Conservation (phyloP, 345 rosid genomes). For the Lumnitzera littorea region DNA sequence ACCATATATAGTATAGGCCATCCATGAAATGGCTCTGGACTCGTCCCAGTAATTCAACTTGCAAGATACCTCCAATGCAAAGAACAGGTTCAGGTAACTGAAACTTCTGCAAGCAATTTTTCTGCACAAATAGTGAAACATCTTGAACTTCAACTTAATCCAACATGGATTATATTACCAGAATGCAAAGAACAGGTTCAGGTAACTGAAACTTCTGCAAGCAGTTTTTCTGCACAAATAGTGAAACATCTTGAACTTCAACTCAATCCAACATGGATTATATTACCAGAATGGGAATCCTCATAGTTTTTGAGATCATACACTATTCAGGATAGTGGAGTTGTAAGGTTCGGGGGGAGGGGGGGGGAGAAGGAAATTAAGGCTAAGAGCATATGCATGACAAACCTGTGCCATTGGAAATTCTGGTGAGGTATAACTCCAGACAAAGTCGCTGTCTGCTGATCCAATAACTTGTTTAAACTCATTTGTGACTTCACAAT, state of each 20-base stretch:
- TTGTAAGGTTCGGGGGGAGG: too few relatives aligned
- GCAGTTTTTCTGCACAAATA: conserved; percentile 16
- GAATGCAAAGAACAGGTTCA: too few relatives aligned
- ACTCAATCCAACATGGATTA: neutral
- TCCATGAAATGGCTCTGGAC: conserved; percentile 29
- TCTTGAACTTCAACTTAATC: neutral
- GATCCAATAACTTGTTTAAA: conserved; percentile 3
- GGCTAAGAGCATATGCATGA: neutral
- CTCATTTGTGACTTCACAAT: neutral
- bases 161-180: neutral
- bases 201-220: conserved; percentile 26
- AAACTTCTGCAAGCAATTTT: conserved; percentile 23
- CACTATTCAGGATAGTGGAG: too few relatives aligned
- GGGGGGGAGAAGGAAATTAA: too few relatives aligned
- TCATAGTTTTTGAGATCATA: too few relatives aligned
- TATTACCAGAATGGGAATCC: too few relatives aligned
- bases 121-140: conserved; percentile 8
- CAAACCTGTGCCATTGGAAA: conserved; percentile 33
- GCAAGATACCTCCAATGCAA: conserved; percentile 23
- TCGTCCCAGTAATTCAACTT: conserved; percentile 25
- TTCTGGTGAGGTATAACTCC: conserved; percentile 36
- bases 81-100: conserved; percentile 27
- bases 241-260: neutral
- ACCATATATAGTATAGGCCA: conserved; percentile 25
- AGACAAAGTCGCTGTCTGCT: conserved; percentile 15